phyloP scores from a whole-genome alignment of 2,329 filamentous ascomycete genomes.

The Setomelanomma holmii region DNA sequence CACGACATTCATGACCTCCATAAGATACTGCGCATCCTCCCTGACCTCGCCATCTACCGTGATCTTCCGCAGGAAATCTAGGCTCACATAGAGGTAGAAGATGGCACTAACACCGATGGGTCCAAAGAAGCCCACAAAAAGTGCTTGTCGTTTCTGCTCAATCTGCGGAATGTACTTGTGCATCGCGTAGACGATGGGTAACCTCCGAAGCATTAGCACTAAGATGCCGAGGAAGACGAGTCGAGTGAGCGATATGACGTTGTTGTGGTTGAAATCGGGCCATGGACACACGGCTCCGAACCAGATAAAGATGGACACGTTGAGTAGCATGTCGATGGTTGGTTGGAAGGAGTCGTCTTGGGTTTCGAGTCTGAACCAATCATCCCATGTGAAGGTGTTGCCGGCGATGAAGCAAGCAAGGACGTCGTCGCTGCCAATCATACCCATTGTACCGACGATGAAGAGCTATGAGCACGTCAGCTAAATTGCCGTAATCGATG shows the following conservation, averaged over 20 bases:
- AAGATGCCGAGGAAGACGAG: constrained; percentile 76
- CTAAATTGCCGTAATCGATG: not conserved
- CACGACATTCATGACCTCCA: constrained; percentile 72
- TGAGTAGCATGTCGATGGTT: constrained; percentile 93
- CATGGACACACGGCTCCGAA: constrained; percentile 76
- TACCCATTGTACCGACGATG: constrained; percentile 83
- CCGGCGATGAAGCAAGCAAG: constrained; percentile 92
- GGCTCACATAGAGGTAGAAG: constrained; percentile 84
- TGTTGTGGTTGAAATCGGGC: constrained; percentile 71
- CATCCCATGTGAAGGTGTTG: constrained; percentile 86
- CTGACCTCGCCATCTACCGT: constrained; percentile 67
- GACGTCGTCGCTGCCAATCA: constrained; percentile 88
- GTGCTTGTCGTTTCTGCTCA: constrained; percentile 73
- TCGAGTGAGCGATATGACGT: constrained; percentile 74
- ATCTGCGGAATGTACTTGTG: constrained; percentile 83
- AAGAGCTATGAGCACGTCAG: constrained; percentile 64
- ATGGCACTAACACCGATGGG: constrained; percentile 90
- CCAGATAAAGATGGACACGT: constrained; percentile 89
- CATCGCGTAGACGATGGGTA: constrained; percentile 77
- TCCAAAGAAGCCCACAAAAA: constrained; percentile 92
- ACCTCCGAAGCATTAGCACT: constrained; percentile 76
- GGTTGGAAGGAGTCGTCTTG: constrained; percentile 91
- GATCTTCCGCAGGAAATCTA: constrained; percentile 72
- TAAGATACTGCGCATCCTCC: constrained; percentile 69
- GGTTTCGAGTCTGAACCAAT: constrained; percentile 81